Evolutionary conservation across 2,329 filamentous ascomycete genomes (phyloP).

Genomic region (Leptodontidium sp.): DNA sequence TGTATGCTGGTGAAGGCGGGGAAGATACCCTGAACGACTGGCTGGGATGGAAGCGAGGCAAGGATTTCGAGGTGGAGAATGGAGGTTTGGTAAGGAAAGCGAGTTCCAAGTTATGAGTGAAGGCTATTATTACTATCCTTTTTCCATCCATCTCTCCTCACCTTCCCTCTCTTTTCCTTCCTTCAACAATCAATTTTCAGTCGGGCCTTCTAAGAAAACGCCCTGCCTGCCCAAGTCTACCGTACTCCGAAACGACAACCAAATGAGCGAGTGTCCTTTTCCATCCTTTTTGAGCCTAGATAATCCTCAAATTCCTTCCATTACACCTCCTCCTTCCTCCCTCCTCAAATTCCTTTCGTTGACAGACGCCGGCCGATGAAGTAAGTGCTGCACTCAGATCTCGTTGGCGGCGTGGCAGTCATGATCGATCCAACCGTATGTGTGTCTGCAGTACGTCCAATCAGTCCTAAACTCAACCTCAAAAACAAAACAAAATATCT

Average conservation of each 20-base stretch:
- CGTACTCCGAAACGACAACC: neutral
- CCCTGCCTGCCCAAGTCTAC: conserved; percentile 15
- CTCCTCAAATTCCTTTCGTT: neutral
- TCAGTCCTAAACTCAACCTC: neutral
- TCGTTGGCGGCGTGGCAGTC: neutral
- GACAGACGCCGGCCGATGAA: neutral
- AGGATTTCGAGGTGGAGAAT: conserved; percentile 71
- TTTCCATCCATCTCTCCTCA: neutral
- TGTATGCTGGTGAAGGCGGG: conserved; percentile 76
- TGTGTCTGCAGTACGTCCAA: neutral
- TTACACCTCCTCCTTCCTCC: neutral
- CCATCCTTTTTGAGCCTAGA: neutral
- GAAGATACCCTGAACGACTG: conserved; percentile 73
- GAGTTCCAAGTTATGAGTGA: conserved; percentile 54
- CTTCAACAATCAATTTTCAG: neutral
- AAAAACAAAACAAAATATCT: neutral
- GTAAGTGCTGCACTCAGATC: neutral
- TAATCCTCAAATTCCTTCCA: neutral
- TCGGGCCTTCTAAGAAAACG: neutral
- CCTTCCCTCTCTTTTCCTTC: neutral
- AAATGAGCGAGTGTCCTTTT: conserved; percentile 10
- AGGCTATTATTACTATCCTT: conserved; percentile 14
- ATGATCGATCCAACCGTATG: conserved; percentile 4
- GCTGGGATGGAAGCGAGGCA: conserved; percentile 79
- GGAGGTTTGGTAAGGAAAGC: conserved; percentile 65